These are phyloP conservation scores for Torulaspora globosa DNA, from an alignment of 1,139 yeast genomes.

Conservation along the genomic window DNA sequence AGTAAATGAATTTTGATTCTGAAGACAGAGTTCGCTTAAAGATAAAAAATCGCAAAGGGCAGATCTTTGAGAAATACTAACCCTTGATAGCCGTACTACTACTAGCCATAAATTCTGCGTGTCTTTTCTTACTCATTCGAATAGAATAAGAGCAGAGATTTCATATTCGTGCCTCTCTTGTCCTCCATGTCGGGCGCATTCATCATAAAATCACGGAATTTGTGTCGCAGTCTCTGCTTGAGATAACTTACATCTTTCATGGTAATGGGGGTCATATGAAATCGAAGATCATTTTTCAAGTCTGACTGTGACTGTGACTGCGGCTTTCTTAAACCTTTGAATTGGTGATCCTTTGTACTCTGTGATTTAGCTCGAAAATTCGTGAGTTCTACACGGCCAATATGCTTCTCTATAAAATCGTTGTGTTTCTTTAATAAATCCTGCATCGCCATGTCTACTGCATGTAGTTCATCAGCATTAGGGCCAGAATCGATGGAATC, in stretches of 20 bases:
- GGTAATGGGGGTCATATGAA: conserved; percentile 3
- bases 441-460: neutral
- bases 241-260: neutral
- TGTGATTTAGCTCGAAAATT: neutral
- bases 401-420: neutral
- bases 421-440: conserved; percentile 1
- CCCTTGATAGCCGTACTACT: neutral
- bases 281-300: neutral
- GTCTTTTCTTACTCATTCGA: neutral
- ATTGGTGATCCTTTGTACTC: neutral
- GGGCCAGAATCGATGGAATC: neutral
- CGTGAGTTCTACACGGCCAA: neutral
- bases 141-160: conserved; percentile 47
- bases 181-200: conserved; percentile 36
- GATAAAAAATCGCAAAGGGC: too few species aligned
- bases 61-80: too few species aligned
- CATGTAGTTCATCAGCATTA: neutral
- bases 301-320: neutral
- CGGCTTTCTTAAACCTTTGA: too few species aligned
- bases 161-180: conserved; percentile 40
- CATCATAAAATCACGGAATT: conserved; percentile 40
- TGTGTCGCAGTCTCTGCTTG: conserved; percentile 29
- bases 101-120: neutral
- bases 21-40: too few species aligned
- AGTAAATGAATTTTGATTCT: too few species aligned